phyloP scores from a whole-genome alignment of 1,284 basidiomycete species.

The Flammula alnicola region DNA sequence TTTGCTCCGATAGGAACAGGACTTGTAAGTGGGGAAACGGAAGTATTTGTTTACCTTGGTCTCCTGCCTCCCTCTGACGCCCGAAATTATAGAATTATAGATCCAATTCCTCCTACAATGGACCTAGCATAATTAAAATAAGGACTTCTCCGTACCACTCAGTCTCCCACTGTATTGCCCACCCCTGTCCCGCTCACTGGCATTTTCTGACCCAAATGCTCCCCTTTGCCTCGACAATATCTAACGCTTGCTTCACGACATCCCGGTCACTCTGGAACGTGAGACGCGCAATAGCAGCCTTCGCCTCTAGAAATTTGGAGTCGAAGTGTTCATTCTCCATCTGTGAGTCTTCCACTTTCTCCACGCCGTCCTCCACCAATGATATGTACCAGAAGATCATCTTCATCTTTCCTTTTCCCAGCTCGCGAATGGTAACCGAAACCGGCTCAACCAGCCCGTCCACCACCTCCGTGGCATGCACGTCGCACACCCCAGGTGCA shows the following conservation, averaged over 20 bases:
- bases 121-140: too few relatives aligned
- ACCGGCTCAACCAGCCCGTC: constrained; percentile 31
- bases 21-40: too few relatives aligned
- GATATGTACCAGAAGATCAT: constrained; percentile 35
- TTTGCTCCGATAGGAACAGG: too few relatives aligned
- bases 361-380: constrained; percentile 23
- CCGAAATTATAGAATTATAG: too few relatives aligned
- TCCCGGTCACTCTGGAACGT: constrained; percentile 31
- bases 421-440: constrained; percentile 28
- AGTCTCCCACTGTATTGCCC: too few relatives aligned
- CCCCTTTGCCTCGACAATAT: constrained; percentile 22
- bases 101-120: too few relatives aligned
- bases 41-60: too few relatives aligned
- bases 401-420: constrained; percentile 22
- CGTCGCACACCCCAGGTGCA: constrained; percentile 32
- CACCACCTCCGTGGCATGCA: constrained; percentile 18
- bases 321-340: constrained; percentile 31
- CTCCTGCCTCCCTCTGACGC: too few relatives aligned
- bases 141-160: too few relatives aligned
- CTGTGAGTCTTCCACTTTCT: constrained; percentile 29
- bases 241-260: constrained; percentile 25
- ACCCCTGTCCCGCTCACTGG: too few relatives aligned
- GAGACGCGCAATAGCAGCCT: constrained; percentile 24
- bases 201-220: too few relatives aligned
- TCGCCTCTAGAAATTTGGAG: constrained; percentile 25